Conservation (phyloP, 208 protist genomes). For the Leishmania amazonensis region DNA sequence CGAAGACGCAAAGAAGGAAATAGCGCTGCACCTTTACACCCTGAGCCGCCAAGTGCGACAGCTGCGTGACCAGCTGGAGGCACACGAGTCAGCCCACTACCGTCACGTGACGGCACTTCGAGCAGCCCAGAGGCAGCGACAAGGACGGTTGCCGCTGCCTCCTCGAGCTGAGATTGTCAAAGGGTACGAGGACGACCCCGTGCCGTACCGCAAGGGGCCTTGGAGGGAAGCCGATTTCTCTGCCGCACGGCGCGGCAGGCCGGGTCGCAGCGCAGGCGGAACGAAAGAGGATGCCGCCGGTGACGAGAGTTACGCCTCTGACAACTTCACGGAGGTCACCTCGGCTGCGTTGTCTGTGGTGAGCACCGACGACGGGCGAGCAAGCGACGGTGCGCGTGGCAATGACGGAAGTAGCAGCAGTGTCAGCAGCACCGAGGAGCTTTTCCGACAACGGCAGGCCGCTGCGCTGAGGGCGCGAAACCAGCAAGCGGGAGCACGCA, state of each 20-base stretch:
- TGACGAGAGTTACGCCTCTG: conserved; percentile 18
- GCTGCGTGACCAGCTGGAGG: conserved; percentile 36
- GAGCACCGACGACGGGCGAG: neutral
- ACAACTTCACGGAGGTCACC: conserved; percentile 16
- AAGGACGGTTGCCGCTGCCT: neutral
- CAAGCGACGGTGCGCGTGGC: neutral
- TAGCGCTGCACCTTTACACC: conserved; percentile 62
- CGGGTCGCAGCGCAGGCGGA: neutral
- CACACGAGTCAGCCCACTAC: conserved; percentile 26
- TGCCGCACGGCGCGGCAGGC: neutral
- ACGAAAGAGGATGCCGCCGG: neutral
- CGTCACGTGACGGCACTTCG: conserved; percentile 18
- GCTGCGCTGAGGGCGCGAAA: conserved; percentile 30
- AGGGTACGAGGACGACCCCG: conserved; percentile 51
- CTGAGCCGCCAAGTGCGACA: conserved; percentile 49
- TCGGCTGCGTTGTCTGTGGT: conserved; percentile 6
- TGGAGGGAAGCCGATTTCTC: conserved; percentile 31
- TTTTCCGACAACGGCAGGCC: conserved; percentile 35
- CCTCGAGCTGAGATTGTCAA: conserved; percentile 62
- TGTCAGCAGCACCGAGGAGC: conserved; percentile 40
- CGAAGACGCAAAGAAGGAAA: conserved; percentile 45
- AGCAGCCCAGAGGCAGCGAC: neutral
- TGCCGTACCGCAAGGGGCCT: conserved; percentile 61
- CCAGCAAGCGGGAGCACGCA: conserved; percentile 3
- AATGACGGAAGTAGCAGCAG: conserved; percentile 22